Conservation (phyloP, 768 basidiomycete species). For the Lentinula guzmanii region DNA sequence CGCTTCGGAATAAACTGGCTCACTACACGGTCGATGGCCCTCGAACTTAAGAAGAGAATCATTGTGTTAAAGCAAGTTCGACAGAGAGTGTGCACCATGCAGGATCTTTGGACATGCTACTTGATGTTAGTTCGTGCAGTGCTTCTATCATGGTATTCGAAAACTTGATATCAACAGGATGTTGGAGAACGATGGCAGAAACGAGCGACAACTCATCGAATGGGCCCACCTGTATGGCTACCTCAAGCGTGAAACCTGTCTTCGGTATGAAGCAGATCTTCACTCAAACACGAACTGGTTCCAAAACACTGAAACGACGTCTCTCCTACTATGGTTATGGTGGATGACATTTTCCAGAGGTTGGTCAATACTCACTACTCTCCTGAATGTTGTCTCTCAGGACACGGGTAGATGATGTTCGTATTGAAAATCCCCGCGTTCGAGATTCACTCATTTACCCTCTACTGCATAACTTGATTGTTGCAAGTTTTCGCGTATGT, state of each 20-base stretch:
- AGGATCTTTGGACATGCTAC: slow-evolving; percentile 51
- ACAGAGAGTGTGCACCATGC: slow-evolving; percentile 13
- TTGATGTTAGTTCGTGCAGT: slow-evolving; percentile 31
- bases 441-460: slow-evolving; percentile 20
- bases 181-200: slow-evolving; percentile 44
- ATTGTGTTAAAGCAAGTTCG: slow-evolving; percentile 35
- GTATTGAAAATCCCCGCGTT: slow-evolving; percentile 20
- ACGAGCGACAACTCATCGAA: slow-evolving; percentile 32
- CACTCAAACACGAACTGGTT: slow-evolving; percentile 13
- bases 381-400: slow-evolving; percentile 10
- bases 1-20: slow-evolving; percentile 31
- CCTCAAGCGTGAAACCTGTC: slow-evolving; percentile 14
- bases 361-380: slow-evolving; percentile 11
- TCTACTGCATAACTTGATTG: slow-evolving; percentile 32
- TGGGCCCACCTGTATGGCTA: slow-evolving; percentile 33
- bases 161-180: slow-evolving; percentile 19
- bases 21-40: slow-evolving; percentile 28
- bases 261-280: slow-evolving; percentile 5
- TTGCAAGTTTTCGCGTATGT: slow-evolving; percentile 35
- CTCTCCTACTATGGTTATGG: slow-evolving; percentile 38
- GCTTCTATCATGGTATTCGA: neutral
- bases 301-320: slow-evolving; percentile 27
- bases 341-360: slow-evolving; percentile 41
- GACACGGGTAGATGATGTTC: slow-evolving; percentile 23
- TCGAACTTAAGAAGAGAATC: slow-evolving; percentile 39